Conservation (phyloP, 208 protist genomes). For the Trypanosoma rangeli region DNA sequence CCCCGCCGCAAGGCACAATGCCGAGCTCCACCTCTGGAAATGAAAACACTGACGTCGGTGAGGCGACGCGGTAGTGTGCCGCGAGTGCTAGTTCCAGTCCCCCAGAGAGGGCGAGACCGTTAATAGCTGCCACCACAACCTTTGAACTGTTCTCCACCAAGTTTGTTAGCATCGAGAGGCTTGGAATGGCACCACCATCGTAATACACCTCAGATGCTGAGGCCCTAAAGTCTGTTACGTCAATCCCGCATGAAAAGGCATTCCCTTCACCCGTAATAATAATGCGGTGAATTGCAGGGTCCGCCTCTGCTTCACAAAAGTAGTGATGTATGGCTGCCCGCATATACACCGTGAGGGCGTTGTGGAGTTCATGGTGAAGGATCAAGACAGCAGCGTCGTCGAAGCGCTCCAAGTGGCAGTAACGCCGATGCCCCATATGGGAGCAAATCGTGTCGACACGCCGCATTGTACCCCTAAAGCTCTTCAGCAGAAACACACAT, state of each 20-base stretch:
- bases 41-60: slow-evolving; percentile 34
- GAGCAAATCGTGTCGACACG: slow-evolving; percentile 29
- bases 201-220: slow-evolving; percentile 21
- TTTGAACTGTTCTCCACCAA: slow-evolving; percentile 56
- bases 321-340: slow-evolving; percentile 46
- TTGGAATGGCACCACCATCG: slow-evolving; percentile 31
- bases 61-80: slow-evolving; percentile 65
- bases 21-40: slow-evolving; percentile 65
- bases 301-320: slow-evolving; percentile 39
- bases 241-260: slow-evolving; percentile 78
- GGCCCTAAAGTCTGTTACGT: slow-evolving; percentile 52
- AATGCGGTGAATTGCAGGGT: slow-evolving; percentile 31
- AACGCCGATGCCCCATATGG: slow-evolving; percentile 50
- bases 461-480: slow-evolving; percentile 14
- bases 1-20: slow-evolving; percentile 80
- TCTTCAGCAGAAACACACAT: background rate
- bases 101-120: slow-evolving; percentile 71
- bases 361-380: slow-evolving; percentile 44
- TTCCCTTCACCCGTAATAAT: slow-evolving; percentile 38
- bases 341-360: slow-evolving; percentile 45
- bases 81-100: slow-evolving; percentile 76
- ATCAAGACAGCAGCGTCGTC: slow-evolving; percentile 41
- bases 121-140: slow-evolving; percentile 68
- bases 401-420: slow-evolving; percentile 52
- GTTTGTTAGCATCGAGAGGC: slow-evolving; percentile 43